Evolutionary conservation across 768 basidiomycete genomes (phyloP), one percentile per base, ranked within the genome.

Genomic region (Porphyrellus cyaneotinctus): DNA sequence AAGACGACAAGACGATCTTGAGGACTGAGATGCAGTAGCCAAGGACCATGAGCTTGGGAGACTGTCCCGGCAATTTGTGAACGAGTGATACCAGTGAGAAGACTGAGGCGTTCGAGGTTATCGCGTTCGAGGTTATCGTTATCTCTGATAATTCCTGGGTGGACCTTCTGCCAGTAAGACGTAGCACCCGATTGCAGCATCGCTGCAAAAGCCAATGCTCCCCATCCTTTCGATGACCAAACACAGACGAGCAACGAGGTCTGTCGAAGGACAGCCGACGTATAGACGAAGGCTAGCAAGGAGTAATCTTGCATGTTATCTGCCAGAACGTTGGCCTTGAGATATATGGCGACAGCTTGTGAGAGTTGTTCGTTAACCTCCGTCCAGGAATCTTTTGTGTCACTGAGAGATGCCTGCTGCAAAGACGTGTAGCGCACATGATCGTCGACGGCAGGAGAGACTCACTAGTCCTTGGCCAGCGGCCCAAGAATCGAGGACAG

Each of bases 201-300:
- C 18, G 81, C 80, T 17, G 82, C 80, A 57, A 91, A 84, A 4
- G 90, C 85, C 28, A 88, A 74, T 0, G 84, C 80, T 3, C 90
- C 88, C 86, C 91, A 92, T 22, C 92, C 92, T 66, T 90, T 88
- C n/a, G 86, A 81, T 41, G 87, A 83, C 88, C 89, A 88, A 10
- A 91, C 73, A 20, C 88, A 78, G 63, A 90, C 88, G 15, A 92
- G 74, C 44, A 95, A 76, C 2, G 81, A 78, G 7, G 86, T 72
- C 63, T 89, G 89, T 36, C 91, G 82, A 11, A 94, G 74, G 44
- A 91, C 79, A 43, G 71, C 81, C 70, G 67, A 76, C 76, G 61
- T 76, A 66, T 88, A 88, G 26, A 93, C 73, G 62, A 85, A 82
- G 2, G 88, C 75, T 24, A 85, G 75, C 52, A 83, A 74, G n/a